A percentile compares a stretch with the other conserved stretches of the same genome.
Evolutionary conservation across 1,139 yeast genomes (phyloP).

Genomic region (Protomyces lactucae-debilis): DNA sequence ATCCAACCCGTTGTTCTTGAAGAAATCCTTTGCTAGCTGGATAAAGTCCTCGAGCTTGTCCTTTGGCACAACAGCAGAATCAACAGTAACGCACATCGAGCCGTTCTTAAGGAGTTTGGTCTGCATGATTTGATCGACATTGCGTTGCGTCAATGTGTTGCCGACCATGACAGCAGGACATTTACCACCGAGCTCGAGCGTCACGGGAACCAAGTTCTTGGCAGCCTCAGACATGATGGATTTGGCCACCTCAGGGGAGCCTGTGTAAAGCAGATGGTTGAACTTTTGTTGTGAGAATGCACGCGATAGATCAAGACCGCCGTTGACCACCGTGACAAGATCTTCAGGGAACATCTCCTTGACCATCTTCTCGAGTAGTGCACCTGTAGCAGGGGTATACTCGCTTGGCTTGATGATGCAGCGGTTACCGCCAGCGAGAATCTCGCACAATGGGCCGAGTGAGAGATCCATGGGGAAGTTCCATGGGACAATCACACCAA

Average conservation of each 20-base stretch:
- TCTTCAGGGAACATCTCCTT: conserved; percentile 42
- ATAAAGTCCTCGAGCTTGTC: conserved; percentile 50
- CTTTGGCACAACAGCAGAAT: conserved; percentile 62
- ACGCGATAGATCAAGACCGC: conserved; percentile 54
- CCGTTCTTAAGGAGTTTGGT: conserved; percentile 72
- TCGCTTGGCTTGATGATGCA: conserved; percentile 80
- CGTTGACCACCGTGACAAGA: conserved; percentile 61
- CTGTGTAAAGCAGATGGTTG: conserved; percentile 85
- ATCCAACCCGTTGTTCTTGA: conserved; percentile 37
- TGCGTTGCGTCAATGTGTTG: conserved; percentile 56
- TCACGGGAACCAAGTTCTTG: conserved; percentile 59
- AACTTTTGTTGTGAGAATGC: conserved; percentile 42
- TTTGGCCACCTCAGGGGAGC: conserved; percentile 69
- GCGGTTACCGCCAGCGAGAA: conserved; percentile 81
- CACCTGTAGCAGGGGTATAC: conserved; percentile 58
- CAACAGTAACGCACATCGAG: conserved; percentile 81
- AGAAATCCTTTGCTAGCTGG: conserved; percentile 48
- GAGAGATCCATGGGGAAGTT: conserved; percentile 73
- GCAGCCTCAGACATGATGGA: conserved; percentile 80
- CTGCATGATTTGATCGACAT: conserved; percentile 51
- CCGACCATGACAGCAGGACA: conserved; percentile 68
- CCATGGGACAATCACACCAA: conserved; percentile 49
- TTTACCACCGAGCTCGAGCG: conserved; percentile 82
- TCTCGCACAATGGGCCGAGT: conserved; percentile 66
- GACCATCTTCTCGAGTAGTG: conserved; percentile 54